Conservation (phyloP, 2,329 filamentous ascomycete genomes). For the Epichloe typhina region DNA sequence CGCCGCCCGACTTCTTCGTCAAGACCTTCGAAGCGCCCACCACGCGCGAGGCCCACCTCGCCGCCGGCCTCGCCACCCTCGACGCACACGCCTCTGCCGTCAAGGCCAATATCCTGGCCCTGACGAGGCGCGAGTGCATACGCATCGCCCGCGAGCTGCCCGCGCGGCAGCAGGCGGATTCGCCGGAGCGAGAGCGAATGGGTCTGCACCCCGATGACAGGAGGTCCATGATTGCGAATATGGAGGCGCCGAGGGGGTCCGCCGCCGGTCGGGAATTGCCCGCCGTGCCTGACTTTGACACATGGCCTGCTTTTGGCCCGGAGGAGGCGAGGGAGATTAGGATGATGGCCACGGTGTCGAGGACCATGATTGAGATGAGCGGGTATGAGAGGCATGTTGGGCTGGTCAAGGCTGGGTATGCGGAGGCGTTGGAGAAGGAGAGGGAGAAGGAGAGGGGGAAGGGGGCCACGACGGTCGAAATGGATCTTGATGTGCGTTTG, state of each 20-base stretch:
- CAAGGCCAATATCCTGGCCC: constrained; percentile 17
- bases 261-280: background rate
- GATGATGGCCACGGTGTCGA: constrained; percentile 10
- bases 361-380: constrained; percentile 10
- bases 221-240: constrained; percentile 17
- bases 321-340: constrained; percentile 12
- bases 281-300: background rate
- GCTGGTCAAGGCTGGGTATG: constrained; percentile 6
- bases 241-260: constrained; percentile 11
- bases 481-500: background rate
- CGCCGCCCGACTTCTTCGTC: constrained; percentile 12
- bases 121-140: constrained; percentile 18
- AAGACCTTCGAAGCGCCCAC: constrained; percentile 7
- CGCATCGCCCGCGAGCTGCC: constrained; percentile 13
- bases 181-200: background rate
- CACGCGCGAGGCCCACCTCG: constrained; percentile 9
- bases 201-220: constrained; percentile 1
- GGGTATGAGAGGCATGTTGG: constrained; percentile 14
- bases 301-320: constrained; percentile 2
- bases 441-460: constrained; percentile 7
- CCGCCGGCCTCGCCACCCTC: constrained; percentile 10
- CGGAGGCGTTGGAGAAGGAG: constrained; percentile 13
- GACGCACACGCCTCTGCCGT: constrained; percentile 16
- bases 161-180: background rate
- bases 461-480: background rate